These are phyloP conservation scores for Tetraselmis striata DNA, from an alignment of 139 green algal genomes.

Conservation along the genomic window DNA sequence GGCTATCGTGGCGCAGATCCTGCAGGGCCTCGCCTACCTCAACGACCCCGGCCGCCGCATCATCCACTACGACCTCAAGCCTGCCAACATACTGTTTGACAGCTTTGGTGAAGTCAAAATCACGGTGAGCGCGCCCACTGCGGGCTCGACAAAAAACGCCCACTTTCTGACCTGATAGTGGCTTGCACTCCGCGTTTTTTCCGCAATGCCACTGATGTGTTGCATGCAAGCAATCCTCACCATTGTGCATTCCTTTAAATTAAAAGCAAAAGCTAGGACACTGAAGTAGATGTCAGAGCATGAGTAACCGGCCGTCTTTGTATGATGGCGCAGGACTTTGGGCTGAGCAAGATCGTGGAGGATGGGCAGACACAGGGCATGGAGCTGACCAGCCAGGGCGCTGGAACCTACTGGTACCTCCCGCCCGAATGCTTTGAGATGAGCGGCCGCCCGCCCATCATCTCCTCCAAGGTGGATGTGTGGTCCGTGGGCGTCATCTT, in stretches of 20 bases:
- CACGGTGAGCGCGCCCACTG: constrained; percentile 44
- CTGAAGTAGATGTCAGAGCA: no score
- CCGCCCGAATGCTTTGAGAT: constrained; percentile 79
- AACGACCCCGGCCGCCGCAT: constrained; percentile 43
- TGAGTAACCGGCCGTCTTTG: no score
- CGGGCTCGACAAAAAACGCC: no score
- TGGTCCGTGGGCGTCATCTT: constrained; percentile 87
- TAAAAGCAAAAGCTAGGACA: no score
- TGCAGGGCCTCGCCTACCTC: constrained; percentile 57
- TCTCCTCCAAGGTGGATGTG: constrained; percentile 95
- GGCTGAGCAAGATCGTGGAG: constrained; percentile 82
- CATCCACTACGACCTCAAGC: constrained; percentile 96
- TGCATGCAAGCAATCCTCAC: no score
- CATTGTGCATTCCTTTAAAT: no score
- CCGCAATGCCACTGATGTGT: no score
- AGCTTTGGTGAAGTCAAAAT: constrained; percentile 76
- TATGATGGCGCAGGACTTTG: constrained; percentile 87
- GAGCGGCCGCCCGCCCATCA: constrained; percentile 41
- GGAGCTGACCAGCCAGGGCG: constrained; percentile 92
- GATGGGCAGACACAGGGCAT: constrained; percentile 71
- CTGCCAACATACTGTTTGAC: constrained; percentile 95
- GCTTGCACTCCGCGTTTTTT: no score
- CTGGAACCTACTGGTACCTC: constrained; percentile 91
- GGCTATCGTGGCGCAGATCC: constrained; percentile 59
- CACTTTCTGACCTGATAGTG: no score